Evolutionary conservation across 495 filamentous ascomycete species (phyloP), one percentile per base, ranked within the genome.

Genomic region (Talaromyces trachyspermus): DNA sequence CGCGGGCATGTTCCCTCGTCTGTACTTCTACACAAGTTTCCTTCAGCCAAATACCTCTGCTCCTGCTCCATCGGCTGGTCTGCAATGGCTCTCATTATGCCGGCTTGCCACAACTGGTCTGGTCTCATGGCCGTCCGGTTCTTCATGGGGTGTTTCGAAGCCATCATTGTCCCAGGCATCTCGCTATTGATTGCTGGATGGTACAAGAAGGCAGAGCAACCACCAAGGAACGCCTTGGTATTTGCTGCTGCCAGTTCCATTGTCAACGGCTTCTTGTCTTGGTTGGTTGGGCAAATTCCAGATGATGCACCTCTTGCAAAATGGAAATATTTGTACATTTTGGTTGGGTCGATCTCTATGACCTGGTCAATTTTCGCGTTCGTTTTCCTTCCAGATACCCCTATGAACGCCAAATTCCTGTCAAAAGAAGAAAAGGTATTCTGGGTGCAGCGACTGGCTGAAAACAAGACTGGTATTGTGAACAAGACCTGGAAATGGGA

Each of bases 251-350:
- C 57, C 8, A 50, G 48, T 18, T 65, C 54, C 38, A 68, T 76
- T 24, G 71, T 77, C 12, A 73, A 73, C 26, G 73, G 73, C 0
- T 64, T 77, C 22, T 59, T 78, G 14, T 73, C 70, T 18, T 78
- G 75, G 60, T 74, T 67, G 49, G 72, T 77, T 30, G 69, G 67
- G 15, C 68, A 76, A 26, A 77, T 78, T 17, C 53, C 49, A 18
- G 15, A 59, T 57, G 50, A 17, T 64, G 68, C 17, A 59, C 67
- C 15, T 10, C 61, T 78, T n/a, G 62, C 62, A 2, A 55, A 49
- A 35, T 78, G 75, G 73, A 70, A 74, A 50, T 76, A 73, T 59
- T 60, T 73, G 15, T 78, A n/a, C n/a, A n/a, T 77, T 38, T 27
- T 55, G 10, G 49, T 55, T 36, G 66, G 63, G 6, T 44, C 54